These are phyloP conservation scores for Aspergillus aculeatinus DNA, from an alignment of 2,329 filamentous ascomycete species.

Conservation along the genomic window DNA sequence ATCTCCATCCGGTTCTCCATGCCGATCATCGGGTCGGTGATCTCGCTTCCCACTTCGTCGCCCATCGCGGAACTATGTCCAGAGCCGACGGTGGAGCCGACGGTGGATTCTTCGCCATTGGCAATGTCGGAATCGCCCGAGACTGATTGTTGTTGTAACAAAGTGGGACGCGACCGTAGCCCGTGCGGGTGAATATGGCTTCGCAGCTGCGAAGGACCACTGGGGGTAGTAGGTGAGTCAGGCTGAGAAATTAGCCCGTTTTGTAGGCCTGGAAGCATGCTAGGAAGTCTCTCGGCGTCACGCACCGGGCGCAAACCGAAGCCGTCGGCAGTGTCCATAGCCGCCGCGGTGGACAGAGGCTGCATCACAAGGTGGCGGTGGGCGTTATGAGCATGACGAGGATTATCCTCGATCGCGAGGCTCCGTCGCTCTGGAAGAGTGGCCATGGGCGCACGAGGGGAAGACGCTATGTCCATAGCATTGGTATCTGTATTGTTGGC, in stretches of 20 bases:
- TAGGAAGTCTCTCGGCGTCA: constrained; percentile 78
- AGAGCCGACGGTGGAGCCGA: constrained; percentile 81
- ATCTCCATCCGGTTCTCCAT: constrained; percentile 82
- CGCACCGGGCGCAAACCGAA: constrained; percentile 76
- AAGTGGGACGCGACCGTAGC: constrained; percentile 71
- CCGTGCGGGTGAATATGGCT: constrained; percentile 56
- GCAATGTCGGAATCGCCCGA: constrained; percentile 87
- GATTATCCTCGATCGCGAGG: constrained; percentile 55
- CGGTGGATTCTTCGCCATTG: constrained; percentile 80
- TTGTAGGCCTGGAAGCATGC: constrained; percentile 71
- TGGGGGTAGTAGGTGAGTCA: constrained; percentile 82
- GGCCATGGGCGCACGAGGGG: constrained; percentile 63
- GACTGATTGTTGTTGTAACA: constrained; percentile 81
- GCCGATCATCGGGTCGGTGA: constrained; percentile 69
- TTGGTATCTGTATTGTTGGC: constrained; percentile 52
- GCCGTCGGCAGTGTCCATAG: constrained; percentile 67
- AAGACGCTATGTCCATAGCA: constrained; percentile 61
- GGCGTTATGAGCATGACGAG: constrained; percentile 44
- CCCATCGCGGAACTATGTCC: constrained; percentile 77
- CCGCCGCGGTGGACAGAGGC: constrained; percentile 64
- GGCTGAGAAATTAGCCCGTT: constrained; percentile 79
- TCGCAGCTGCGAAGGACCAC: constrained; percentile 63
- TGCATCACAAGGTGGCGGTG: constrained; percentile 60
- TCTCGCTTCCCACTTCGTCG: constrained; percentile 58
- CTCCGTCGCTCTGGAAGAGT: constrained; percentile 71